phyloP scores from a whole-genome alignment of 2,329 filamentous ascomycete species.

The Nigrograna mackinnonii region DNA sequence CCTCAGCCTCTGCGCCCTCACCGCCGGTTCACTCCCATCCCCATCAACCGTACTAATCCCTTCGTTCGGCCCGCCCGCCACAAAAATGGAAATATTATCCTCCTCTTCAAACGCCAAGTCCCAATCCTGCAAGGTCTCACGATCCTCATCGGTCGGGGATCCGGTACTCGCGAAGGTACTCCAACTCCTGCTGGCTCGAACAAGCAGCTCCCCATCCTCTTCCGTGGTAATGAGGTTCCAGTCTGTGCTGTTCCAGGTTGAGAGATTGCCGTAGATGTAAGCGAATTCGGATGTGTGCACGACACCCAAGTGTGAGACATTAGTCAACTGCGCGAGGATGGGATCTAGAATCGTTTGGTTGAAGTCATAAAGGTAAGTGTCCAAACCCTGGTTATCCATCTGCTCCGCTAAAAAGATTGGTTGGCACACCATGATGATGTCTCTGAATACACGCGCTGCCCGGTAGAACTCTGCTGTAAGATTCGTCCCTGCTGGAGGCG shows the following conservation, averaged over 20 bases:
- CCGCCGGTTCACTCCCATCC: constrained; percentile 24
- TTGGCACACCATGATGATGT: constrained; percentile 57
- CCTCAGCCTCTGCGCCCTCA: constrained; percentile 44
- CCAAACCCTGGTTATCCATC: constrained; percentile 41
- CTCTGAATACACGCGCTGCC: constrained; percentile 53
- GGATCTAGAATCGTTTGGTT: constrained; percentile 59
- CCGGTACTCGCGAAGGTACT: constrained; percentile 50
- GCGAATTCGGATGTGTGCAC: constrained; percentile 59
- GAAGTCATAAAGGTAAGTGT: constrained; percentile 55
- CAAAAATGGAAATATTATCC: constrained; percentile 36
- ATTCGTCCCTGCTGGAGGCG: constrained; percentile 38
- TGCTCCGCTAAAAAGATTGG: constrained; percentile 48
- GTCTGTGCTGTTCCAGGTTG: constrained; percentile 46
- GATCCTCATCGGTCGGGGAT: constrained; percentile 18
- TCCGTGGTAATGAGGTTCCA: constrained; percentile 38
- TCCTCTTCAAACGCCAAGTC: constrained; percentile 34
- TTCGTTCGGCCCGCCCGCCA: constrained; percentile 50
- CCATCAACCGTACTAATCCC: constrained; percentile 48
- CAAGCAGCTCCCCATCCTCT: constrained; percentile 46
- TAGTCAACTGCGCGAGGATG: constrained; percentile 39
- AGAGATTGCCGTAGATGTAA: constrained; percentile 51
- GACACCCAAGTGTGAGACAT: constrained; percentile 47
- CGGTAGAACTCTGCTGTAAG: constrained; percentile 56
- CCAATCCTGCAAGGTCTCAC: constrained; percentile 49
- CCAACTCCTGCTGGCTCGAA: constrained; percentile 52